Evolutionary conservation across 2,329 filamentous ascomycete genomes (phyloP), one percentile per base, ranked within the genome.

Genomic region (Akanthomyces dipterigenus): DNA sequence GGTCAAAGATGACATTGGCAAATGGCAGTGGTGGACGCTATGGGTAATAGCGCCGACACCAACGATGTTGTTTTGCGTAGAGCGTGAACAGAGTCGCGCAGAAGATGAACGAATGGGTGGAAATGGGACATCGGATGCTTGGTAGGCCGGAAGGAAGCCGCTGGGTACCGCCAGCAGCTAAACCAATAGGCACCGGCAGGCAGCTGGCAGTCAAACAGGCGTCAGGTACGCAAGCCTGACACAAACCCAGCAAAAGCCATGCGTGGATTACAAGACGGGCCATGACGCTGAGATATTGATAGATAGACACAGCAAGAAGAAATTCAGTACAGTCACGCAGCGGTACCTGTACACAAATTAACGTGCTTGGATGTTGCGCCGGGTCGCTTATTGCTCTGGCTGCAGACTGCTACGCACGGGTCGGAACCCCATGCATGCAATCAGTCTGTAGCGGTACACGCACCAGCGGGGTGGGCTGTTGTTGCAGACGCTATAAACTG

Each of bases 401-500:
- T 45, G 26, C 18, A 6, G 38, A 20, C n/a, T n/a, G 24, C 6
- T 8, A 38, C 38, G 24, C 53, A 55, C 53, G 53, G 40, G 6
- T 45, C 16, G 11, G n/a, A 18, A 34, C 53, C 53, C 53, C 53
- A 34, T 54, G 53, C 16, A 31, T 20, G 38, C 53, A 55, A 55
- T 55, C 26, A 55, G 45, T 55, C 53, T 55, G 53, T 22, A 55
- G 38, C 24, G 11, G 18, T 54, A 55, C 53, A 20, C 45, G 53
- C 40, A 5, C 18, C 53, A 55, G 36, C 22, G 3, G 7, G 38
- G 50, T n/a, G 50, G 50, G 36, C 9, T 55, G 16, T 6, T 36
- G 49, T 34, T 14, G 45, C 20, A 36, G 42, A 22, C 24, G 24
- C 24, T 49, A 31, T 9, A n/a, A n/a, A n/a, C 8, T 12, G 36